Base-by-base conservation (phyloP, 345 rosid species). In the Linum tenue region DNA sequence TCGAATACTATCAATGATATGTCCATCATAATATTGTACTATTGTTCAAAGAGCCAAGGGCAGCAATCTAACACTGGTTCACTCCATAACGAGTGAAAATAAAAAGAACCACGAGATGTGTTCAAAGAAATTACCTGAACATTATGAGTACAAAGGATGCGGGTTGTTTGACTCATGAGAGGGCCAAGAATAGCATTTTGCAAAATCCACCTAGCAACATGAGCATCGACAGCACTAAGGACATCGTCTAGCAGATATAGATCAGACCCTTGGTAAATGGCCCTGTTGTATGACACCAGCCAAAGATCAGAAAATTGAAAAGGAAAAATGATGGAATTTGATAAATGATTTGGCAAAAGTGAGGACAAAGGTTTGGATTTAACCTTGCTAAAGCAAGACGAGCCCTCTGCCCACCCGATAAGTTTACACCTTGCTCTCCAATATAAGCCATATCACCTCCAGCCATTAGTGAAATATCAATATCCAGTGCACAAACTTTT, bases 381-480 rank as follows among this genome's bases (percentile, higher is more conserved):
- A 76, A 92, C 98, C 97, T 89, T 59, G 98, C 95, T 70, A 89
- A 77, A 66, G 95, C 97, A 80, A 92, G 89, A 31, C 98, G 92
- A 75, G 97, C 91, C 80, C 87, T 85, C 77, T 92, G 97, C 66
- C 98, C 98, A 63, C 98, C 97, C 16, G 98, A 92, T 77, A 92
- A 82, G 80, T 89, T 89, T n/a, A 75, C 68, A 70, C 96, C 98
- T 80, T 89, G 89, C 67, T 87, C 91, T 61, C 95, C 97, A 71
- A 89, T 82, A 73, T 75, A 71, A 67, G 95, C 82, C 91, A 83
- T 76, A 77, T 92, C 98, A 57, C 84, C 86, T 78, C 95, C 91
- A 64, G 73, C 84, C 96, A 89, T 89, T 56, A 70, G 69, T 55
- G 97, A 89, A 73, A 87, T 75, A 76, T 92, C 98, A 42, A 81